Evolutionary conservation across 2,329 filamentous ascomycete genomes (phyloP).

Genomic region (Fusarium sp.): DNA sequence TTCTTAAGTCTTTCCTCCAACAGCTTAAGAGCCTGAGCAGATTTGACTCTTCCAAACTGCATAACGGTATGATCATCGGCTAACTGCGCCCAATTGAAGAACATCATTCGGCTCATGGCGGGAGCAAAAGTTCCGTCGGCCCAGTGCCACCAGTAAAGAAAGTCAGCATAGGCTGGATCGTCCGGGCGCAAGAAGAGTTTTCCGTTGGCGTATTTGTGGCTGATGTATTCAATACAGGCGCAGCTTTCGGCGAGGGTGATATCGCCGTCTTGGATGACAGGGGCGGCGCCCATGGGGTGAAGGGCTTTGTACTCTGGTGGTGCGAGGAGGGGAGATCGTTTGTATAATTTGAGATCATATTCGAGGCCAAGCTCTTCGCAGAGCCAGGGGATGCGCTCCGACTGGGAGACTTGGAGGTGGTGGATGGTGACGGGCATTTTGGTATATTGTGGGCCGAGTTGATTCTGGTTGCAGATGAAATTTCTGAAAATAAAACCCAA

Average conservation of each 20-base stretch:
- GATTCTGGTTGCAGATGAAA: not conserved
- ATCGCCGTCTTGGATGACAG: constrained; percentile 69
- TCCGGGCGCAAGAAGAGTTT: constrained; percentile 60
- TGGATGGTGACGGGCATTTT: constrained; percentile 59
- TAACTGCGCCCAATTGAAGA: constrained; percentile 42
- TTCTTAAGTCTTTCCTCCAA: constrained; percentile 64
- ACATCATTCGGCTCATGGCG: constrained; percentile 55
- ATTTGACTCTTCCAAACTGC: constrained; percentile 51
- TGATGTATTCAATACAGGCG: constrained; percentile 73
- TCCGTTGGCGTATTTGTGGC: constrained; percentile 65
- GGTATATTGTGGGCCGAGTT: too few relatives aligned
- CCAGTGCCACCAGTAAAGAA: constrained; percentile 75
- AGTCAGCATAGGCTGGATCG: constrained; percentile 68
- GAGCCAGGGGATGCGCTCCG: constrained; percentile 74
- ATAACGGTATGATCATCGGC: constrained; percentile 45
- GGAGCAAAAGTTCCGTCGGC: constrained; percentile 62
- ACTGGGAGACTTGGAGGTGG: constrained; percentile 70
- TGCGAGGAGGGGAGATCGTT: constrained; percentile 35
- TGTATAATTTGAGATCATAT: constrained; percentile 56
- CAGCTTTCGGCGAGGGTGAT: constrained; percentile 69
- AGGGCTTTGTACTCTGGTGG: constrained; percentile 43
- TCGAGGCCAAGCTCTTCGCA: constrained; percentile 72
- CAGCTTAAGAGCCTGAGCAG: constrained; percentile 60
- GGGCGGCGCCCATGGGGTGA: constrained; percentile 67
- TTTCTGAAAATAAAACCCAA: not conserved